Evolutionary conservation across 768 basidiomycete species (phyloP).

Genomic region (Termitomyces sp.): DNA sequence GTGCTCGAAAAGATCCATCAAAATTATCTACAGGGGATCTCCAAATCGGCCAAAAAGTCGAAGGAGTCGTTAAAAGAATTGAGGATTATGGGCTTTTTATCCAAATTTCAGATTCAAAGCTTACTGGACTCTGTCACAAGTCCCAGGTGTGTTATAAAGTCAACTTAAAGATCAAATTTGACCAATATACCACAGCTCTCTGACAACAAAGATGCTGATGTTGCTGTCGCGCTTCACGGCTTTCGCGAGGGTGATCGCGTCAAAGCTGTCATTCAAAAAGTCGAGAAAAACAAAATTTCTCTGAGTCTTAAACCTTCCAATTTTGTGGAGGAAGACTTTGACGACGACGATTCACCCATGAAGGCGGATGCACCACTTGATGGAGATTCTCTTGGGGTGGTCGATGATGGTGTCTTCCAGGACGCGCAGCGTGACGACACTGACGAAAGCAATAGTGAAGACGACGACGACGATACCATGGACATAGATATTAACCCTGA

Average conservation of each 20-base stretch:
- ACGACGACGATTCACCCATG: slow-evolving; percentile 26
- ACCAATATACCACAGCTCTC: slow-evolving; percentile 53
- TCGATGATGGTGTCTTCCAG: slow-evolving; percentile 18
- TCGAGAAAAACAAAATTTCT: slow-evolving; percentile 76
- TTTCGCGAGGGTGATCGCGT: slow-evolving; percentile 88
- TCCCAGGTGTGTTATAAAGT: slow-evolving; percentile 55
- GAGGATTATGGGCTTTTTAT: slow-evolving; percentile 94
- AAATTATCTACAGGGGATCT: slow-evolving; percentile 49
- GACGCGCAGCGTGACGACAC: slow-evolving; percentile 19
- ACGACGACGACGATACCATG: slow-evolving; percentile 33
- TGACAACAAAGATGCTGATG: slow-evolving; percentile 81
- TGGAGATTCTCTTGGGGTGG: not conserved
- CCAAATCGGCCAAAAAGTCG: slow-evolving; percentile 73
- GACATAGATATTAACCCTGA: slow-evolving; percentile 36
- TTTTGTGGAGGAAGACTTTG: slow-evolving; percentile 65
- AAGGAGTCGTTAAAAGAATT: slow-evolving; percentile 72
- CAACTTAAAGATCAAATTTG: not conserved
- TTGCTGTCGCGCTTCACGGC: slow-evolving; percentile 65
- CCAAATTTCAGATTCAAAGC: slow-evolving; percentile 75
- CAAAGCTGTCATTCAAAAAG: slow-evolving; percentile 65
- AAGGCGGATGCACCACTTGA: slow-evolving; percentile 16
- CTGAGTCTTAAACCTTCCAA: slow-evolving; percentile 88
- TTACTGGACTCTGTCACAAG: slow-evolving; percentile 92
- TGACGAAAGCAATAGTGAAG: slow-evolving; percentile 15
- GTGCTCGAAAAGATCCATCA: slow-evolving; percentile 39